A percentile compares a stretch with the other conserved stretches of the same genome.
Evolutionary conservation across 768 basidiomycete species (phyloP).

Genomic region (Serendipita indica): DNA sequence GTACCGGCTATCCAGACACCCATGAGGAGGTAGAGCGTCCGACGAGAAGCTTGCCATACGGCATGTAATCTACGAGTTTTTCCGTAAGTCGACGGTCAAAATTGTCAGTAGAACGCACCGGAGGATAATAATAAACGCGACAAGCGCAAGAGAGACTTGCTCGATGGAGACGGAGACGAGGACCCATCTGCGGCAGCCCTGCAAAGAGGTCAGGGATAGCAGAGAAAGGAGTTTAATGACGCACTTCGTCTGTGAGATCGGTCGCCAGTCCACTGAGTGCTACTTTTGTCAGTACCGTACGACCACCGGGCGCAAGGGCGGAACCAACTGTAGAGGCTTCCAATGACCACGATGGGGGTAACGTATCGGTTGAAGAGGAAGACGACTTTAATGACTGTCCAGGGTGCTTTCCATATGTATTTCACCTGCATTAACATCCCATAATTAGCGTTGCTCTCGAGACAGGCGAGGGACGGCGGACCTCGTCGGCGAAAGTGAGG

Average conservation of each 20-base stretch:
- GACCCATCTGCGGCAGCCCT: not conserved
- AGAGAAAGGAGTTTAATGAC: too few species aligned
- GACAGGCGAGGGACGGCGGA: too few species aligned
- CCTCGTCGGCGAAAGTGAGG: not conserved
- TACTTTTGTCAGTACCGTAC: not conserved
- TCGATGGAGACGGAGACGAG: not conserved
- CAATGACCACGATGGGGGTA: not conserved
- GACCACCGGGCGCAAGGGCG: not conserved
- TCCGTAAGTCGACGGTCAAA: not conserved
- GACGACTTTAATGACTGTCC: constrained; percentile 4
- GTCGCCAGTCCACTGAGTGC: not conserved
- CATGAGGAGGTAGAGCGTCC: not conserved
- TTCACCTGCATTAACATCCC: not conserved
- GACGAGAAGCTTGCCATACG: not conserved
- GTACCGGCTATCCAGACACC: not conserved
- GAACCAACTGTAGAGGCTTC: not conserved
- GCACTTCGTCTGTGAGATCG: not conserved
- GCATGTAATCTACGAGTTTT: not conserved
- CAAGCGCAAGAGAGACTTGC: not conserved
- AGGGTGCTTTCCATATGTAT: not conserved
- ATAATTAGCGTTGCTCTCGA: too few species aligned
- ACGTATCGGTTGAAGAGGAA: not conserved
- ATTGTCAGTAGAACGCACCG: not conserved
- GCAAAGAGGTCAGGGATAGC: too few species aligned
- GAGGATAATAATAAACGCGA: not conserved